Conservation (phyloP, 1,284 basidiomycete genomes). For the Phellinidium pouzarii region DNA sequence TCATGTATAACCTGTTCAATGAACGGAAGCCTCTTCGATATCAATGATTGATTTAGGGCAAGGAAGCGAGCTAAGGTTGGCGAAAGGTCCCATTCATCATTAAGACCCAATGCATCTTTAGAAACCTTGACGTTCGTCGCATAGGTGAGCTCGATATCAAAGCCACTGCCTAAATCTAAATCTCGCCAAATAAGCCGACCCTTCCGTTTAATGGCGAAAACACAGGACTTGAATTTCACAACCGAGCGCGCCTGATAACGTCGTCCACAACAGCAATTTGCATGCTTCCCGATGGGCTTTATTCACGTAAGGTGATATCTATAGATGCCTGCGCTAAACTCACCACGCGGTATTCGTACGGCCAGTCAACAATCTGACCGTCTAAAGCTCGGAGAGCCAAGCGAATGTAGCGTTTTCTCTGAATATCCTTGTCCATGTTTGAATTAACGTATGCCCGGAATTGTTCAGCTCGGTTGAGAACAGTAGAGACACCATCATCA, state of each 20-base stretch:
- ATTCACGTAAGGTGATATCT: slow-evolving; percentile 15
- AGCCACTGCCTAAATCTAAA: slow-evolving; percentile 62
- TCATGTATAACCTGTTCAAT: slow-evolving; percentile 44
- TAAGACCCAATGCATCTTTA: slow-evolving; percentile 58
- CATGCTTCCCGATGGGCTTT: slow-evolving; percentile 40
- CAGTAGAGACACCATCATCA: slow-evolving; percentile 52
- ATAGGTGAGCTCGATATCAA: slow-evolving; percentile 59
- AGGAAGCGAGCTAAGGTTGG: slow-evolving; percentile 60
- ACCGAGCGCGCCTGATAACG: slow-evolving; percentile 45
- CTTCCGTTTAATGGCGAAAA: slow-evolving; percentile 50
- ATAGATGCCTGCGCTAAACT: slow-evolving; percentile 23
- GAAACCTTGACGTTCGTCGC: slow-evolving; percentile 42
- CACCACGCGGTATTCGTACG: slow-evolving; percentile 55
- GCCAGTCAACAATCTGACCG: slow-evolving; percentile 57
- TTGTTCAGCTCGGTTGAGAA: slow-evolving; percentile 44
- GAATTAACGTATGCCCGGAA: slow-evolving; percentile 59
- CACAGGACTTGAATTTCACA: slow-evolving; percentile 43
- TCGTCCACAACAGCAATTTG: slow-evolving; percentile 36
- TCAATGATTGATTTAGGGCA: slow-evolving; percentile 48
- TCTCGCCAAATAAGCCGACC: slow-evolving; percentile 54
- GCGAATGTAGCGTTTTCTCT: slow-evolving; percentile 52
- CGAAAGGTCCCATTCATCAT: slow-evolving; percentile 63
- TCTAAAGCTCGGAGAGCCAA: slow-evolving; percentile 65
- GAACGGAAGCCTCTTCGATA: slow-evolving; percentile 38
- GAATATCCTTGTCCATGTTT: slow-evolving; percentile 50